phyloP scores from a whole-genome alignment of 2,329 filamentous ascomycete species.

The Pezicula radicicola region DNA sequence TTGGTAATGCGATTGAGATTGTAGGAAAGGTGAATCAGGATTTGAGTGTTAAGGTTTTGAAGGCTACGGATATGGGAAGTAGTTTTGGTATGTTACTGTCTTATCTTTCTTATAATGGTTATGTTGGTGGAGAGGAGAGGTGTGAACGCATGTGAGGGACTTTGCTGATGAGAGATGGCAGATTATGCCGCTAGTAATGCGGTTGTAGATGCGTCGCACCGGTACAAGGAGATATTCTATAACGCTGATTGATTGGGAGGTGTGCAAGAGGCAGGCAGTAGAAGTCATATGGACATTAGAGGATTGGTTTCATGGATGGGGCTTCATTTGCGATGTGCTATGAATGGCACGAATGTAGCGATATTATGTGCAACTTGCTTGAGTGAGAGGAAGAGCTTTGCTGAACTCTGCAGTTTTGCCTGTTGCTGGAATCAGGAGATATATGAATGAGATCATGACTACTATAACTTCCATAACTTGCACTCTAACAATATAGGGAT shows the following conservation, averaged over 20 bases:
- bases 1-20: constrained; percentile 70
- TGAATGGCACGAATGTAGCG: too few relatives aligned
- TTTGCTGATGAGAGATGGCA: constrained; percentile 32
- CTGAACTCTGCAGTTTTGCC: too few relatives aligned
- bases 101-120: neutral
- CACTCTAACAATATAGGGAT: too few relatives aligned
- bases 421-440: too few relatives aligned
- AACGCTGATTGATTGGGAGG: neutral
- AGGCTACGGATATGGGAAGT: constrained; percentile 65
- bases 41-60: constrained; percentile 67
- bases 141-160: neutral
- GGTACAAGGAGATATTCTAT: constrained; percentile 78
- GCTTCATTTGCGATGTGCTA: neutral
- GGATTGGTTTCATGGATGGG: constrained; percentile 27
- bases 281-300: neutral
- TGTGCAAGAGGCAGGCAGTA: neutral
- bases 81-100: constrained; percentile 59
- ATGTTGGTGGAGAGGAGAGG: too few relatives aligned
- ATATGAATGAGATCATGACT: too few relatives aligned
- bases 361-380: too few relatives aligned
- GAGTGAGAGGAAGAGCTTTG: too few relatives aligned
- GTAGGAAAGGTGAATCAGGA: constrained; percentile 79
- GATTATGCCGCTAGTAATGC: constrained; percentile 74
- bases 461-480: too few relatives aligned
- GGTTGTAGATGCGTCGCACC: constrained; percentile 83